These are phyloP conservation scores for Colletotrichum filicis DNA, from an alignment of 2,329 filamentous ascomycete species.

Conservation along the genomic window DNA sequence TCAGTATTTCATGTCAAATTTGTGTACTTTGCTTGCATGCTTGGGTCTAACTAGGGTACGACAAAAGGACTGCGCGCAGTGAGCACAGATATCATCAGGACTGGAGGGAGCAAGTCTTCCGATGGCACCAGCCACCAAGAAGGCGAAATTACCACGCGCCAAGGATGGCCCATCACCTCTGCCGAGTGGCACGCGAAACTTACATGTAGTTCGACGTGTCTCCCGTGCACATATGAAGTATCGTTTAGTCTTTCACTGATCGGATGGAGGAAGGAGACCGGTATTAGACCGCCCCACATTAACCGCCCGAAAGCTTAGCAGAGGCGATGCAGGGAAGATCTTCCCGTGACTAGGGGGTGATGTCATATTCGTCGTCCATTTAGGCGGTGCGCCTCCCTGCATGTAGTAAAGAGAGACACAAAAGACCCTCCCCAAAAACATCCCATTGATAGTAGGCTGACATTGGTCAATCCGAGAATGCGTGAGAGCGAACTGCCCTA, in stretches of 20 bases:
- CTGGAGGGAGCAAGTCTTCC: no score
- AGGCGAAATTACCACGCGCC: no score
- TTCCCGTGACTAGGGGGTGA: background rate
- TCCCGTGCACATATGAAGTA: background rate
- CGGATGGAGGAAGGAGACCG: background rate
- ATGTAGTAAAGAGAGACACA: background rate
- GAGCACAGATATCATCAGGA: no score
- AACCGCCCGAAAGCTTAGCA: background rate
- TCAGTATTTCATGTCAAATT: no score
- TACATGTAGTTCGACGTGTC: background rate
- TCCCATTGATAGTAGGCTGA: background rate
- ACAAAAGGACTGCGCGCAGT: no score
- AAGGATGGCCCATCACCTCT: no score
- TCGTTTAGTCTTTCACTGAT: background rate
- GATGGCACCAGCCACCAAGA: no score
- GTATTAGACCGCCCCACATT: background rate
- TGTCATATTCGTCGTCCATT: background rate
- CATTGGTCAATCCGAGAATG: background rate
- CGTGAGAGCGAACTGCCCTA: background rate
- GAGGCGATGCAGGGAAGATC: background rate
- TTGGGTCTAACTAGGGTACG: no score
- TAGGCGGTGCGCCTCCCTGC: background rate
- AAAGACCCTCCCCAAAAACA: background rate
- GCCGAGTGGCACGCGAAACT: background rate
- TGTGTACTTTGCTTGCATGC: no score